Conservation (phyloP, 306 rosid species). For the Begonia peltatifolia region DNA sequence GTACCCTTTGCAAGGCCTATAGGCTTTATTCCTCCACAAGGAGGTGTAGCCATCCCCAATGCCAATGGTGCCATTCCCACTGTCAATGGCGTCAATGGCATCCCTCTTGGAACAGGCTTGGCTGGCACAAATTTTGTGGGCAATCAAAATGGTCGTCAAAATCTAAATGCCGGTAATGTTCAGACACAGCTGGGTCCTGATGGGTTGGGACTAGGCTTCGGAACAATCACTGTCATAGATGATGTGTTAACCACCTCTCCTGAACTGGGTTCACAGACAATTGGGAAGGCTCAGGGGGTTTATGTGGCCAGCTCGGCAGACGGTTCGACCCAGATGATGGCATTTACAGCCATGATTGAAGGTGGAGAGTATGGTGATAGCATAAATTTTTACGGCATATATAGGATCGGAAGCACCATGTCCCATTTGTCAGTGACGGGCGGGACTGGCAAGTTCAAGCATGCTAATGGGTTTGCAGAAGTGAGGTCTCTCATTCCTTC, state of each 20-base stretch:
- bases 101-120: slow-evolving; percentile 71
- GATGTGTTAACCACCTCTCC: slow-evolving; percentile 52
- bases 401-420: slow-evolving; percentile 54
- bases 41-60: slow-evolving; percentile 58
- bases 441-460: slow-evolving; percentile 80
- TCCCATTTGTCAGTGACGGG: slow-evolving; percentile 65
- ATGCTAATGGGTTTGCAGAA: slow-evolving; percentile 63
- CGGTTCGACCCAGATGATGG: slow-evolving; percentile 73
- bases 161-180: neutral
- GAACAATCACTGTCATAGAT: slow-evolving; percentile 75
- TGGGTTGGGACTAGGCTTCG: slow-evolving; percentile 67
- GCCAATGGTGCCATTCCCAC: slow-evolving; percentile 77
- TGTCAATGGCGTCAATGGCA: slow-evolving; percentile 56
- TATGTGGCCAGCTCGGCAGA: slow-evolving; percentile 82
- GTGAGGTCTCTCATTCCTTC: slow-evolving; percentile 56
- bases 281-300: slow-evolving; percentile 68
- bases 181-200: slow-evolving; percentile 47
- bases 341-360: slow-evolving; percentile 68
- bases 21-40: slow-evolving; percentile 53
- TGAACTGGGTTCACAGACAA: slow-evolving; percentile 55
- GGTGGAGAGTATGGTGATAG: slow-evolving; percentile 89
- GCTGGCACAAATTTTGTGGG: slow-evolving; percentile 60
- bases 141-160: slow-evolving; percentile 18
- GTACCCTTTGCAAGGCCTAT: slow-evolving; percentile 70
- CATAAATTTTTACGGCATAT: slow-evolving; percentile 62